Percentiles rank a stretch among this genome's conserved stretches.
Evolutionary conservation across 495 filamentous ascomycete genomes (phyloP).

Genomic region (Achaetomiella virescens): DNA sequence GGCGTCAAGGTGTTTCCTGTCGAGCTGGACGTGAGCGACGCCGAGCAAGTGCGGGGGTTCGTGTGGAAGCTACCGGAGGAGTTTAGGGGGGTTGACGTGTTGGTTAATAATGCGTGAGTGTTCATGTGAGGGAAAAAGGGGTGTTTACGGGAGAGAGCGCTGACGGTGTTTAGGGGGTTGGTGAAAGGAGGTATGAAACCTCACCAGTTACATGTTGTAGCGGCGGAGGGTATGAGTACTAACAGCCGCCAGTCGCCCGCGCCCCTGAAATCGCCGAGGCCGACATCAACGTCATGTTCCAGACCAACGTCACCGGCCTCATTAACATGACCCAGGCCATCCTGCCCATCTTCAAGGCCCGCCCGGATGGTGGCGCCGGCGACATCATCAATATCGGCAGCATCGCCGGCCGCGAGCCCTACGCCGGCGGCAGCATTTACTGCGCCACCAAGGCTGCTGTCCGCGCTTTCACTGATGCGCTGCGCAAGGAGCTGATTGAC

Average conservation of each 20-base stretch:
- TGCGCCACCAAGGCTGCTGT: slow-evolving; percentile 95
- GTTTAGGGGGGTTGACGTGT: slow-evolving; percentile 78
- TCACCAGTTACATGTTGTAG: neutral
- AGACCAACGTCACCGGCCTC: slow-evolving; percentile 87
- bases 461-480: slow-evolving; percentile 77
- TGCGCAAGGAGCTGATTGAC: slow-evolving; percentile 83
- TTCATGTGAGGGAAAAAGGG: neutral
- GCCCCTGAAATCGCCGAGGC: slow-evolving; percentile 75
- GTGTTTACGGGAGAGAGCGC: neutral
- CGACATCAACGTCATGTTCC: slow-evolving; percentile 83
- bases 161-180: slow-evolving; percentile 20
- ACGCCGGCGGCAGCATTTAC: slow-evolving; percentile 89
- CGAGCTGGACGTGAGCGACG: slow-evolving; percentile 79
- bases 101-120: slow-evolving; percentile 95
- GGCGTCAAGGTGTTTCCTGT: slow-evolving; percentile 78
- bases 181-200: slow-evolving; percentile 27
- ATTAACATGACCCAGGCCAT: slow-evolving; percentile 97
- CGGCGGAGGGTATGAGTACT: neutral
- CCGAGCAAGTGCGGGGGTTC: slow-evolving; percentile 69
- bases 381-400: slow-evolving; percentile 98
- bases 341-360: slow-evolving; percentile 75
- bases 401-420: slow-evolving; percentile 87
- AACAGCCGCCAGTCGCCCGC: slow-evolving; percentile 52
- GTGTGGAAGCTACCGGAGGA: slow-evolving; percentile 68
- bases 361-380: slow-evolving; percentile 69